Evolutionary conservation across 2,329 filamentous ascomycete species (phyloP).

Genomic region (Leptosphaerulina australis): DNA sequence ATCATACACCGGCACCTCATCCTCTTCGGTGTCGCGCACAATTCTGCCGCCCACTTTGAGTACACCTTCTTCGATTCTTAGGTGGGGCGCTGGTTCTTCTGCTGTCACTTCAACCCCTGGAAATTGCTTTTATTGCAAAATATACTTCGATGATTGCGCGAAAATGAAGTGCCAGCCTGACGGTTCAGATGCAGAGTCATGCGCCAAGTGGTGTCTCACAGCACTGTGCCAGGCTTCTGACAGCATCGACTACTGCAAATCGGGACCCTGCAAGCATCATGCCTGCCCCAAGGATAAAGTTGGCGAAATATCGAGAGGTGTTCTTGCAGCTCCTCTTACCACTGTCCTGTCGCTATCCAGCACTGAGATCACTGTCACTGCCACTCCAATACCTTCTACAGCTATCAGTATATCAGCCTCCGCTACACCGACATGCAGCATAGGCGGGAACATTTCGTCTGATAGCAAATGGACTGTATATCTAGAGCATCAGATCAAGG

Average conservation of each 20-base stretch:
- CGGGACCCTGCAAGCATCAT: neutral
- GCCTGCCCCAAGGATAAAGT: constrained; percentile 5
- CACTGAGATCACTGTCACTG: constrained; percentile 1
- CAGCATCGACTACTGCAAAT: constrained; percentile 2
- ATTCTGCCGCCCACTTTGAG: neutral
- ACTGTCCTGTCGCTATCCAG: neutral
- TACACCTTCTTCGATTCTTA: neutral
- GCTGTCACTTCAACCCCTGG: neutral
- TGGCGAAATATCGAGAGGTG: neutral
- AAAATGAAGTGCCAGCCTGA: constrained; percentile 1
- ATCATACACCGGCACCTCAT: neutral
- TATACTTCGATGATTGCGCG: neutral
- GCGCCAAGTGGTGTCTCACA: constrained; percentile 5
- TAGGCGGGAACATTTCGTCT: neutral
- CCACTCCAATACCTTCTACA: neutral
- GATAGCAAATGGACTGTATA: constrained; percentile 7
- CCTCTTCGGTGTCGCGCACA: neutral
- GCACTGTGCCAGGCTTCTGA: neutral
- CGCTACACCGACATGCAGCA: constrained; percentile 1
- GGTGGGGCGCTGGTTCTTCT: neutral
- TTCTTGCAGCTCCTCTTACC: constrained; percentile 2
- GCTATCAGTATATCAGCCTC: neutral
- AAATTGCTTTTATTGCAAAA: constrained; percentile 1
- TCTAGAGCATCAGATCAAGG: constrained; percentile 7
- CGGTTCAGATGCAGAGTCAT: neutral